A percentile compares a stretch with the other conserved stretches of the same genome.
Conservation (phyloP, 179 eudicot genomes). For the Sideroxylon spinosum region DNA sequence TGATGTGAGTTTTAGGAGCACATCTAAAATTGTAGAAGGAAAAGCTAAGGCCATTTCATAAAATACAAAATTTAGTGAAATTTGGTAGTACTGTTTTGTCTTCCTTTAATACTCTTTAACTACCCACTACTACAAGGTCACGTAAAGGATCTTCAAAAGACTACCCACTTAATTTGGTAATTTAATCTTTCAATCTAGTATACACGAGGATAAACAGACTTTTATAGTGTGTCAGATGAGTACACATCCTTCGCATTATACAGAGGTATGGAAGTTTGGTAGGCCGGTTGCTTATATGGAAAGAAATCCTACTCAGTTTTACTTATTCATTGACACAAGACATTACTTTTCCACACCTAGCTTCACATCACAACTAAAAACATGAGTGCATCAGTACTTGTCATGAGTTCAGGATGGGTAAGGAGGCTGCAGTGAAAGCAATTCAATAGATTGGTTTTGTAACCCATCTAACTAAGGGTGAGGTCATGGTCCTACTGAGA, state of each 20-base stretch:
- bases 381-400: not conserved
- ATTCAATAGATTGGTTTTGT: not conserved
- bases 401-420: not conserved
- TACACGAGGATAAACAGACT: too few relatives aligned
- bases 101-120: too few relatives aligned
- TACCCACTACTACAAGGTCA: too few relatives aligned
- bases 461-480: not conserved
- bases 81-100: too few relatives aligned
- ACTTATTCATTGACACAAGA: not conserved
- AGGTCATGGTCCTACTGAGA: too few relatives aligned
- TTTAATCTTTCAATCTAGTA: too few relatives aligned
- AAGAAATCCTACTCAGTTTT: not conserved
- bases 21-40: too few relatives aligned
- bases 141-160: too few relatives aligned
- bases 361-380: not conserved
- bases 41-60: too few relatives aligned
- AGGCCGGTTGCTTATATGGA: not conserved
- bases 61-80: too few relatives aligned
- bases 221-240: not conserved
- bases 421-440: not conserved
- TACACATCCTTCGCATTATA: not conserved
- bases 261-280: not conserved
- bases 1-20: too few relatives aligned
- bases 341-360: not conserved
- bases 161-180: too few relatives aligned